phyloP scores from a whole-genome alignment of 768 basidiomycete genomes.

The Termitomyces sp. region DNA sequence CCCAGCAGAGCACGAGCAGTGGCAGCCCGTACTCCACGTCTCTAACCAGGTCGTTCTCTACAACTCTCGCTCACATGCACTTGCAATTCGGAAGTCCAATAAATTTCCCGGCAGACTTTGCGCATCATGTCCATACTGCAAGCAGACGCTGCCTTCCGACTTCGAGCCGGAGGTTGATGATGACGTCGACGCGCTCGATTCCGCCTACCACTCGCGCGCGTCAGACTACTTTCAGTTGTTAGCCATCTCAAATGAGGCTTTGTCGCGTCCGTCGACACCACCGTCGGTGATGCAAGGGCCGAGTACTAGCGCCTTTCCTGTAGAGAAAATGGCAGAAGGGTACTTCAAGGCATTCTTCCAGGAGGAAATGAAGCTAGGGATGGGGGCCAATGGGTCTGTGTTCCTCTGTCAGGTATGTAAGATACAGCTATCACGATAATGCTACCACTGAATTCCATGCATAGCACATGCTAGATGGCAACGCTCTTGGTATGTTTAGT shows the following conservation, averaged over 20 bases:
- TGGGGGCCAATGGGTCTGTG: slow-evolving; percentile 93
- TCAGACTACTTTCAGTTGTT: slow-evolving; percentile 81
- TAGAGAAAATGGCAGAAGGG: slow-evolving; percentile 80
- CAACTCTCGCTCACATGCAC: slow-evolving; percentile 78
- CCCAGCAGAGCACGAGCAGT: slow-evolving; percentile 28
- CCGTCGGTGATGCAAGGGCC: slow-evolving; percentile 20
- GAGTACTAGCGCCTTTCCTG: slow-evolving; percentile 43
- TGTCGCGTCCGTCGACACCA: slow-evolving; percentile 48
- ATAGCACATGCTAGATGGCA: slow-evolving; percentile 57
- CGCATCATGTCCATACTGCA: slow-evolving; percentile 68
- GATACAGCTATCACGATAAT: neutral
- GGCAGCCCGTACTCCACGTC: slow-evolving; percentile 79
- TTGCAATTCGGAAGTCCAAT: slow-evolving; percentile 49
- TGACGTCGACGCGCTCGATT: slow-evolving; percentile 24
- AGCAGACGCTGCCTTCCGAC: slow-evolving; percentile 47
- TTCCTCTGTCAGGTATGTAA: slow-evolving; percentile 74
- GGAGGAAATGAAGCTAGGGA: slow-evolving; percentile 83
- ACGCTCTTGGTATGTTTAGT: slow-evolving; percentile 57
- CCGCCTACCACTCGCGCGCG: slow-evolving; percentile 46
- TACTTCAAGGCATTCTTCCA: slow-evolving; percentile 93
- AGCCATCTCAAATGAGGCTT: slow-evolving; percentile 62
- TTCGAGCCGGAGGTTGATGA: slow-evolving; percentile 27
- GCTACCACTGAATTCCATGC: neutral
- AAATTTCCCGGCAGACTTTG: slow-evolving; percentile 16
- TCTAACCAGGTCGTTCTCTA: slow-evolving; percentile 86